A percentile compares a stretch with the other conserved stretches of the same genome.
Conservation (phyloP, 768 basidiomycete genomes). For the Boletus sp. region DNA sequence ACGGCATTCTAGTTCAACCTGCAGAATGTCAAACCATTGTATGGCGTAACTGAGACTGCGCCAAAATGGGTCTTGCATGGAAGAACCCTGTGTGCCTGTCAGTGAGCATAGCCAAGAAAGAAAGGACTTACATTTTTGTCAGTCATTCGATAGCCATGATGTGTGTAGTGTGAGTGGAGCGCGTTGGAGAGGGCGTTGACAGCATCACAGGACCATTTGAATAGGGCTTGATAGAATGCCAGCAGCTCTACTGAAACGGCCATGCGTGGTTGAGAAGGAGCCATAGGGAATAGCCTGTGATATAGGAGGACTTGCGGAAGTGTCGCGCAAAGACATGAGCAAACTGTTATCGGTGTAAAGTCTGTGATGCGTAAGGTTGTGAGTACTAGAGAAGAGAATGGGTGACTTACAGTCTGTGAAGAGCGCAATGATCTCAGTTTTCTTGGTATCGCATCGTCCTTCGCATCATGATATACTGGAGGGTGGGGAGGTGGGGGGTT, state of each 20-base stretch:
- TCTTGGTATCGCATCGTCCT: neutral
- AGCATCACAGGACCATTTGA: constrained; percentile 36
- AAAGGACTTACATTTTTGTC: neutral
- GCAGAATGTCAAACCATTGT: constrained; percentile 31
- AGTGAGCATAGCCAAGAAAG: neutral
- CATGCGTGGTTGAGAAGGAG: constrained; percentile 10
- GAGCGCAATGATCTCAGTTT: neutral
- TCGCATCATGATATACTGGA: neutral
- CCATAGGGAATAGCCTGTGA: neutral
- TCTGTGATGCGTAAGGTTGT: neutral
- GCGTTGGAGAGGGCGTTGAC: constrained; percentile 8
- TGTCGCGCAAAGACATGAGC: neutral
- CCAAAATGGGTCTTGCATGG: constrained; percentile 33
- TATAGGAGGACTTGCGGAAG: neutral
- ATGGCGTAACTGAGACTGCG: constrained; percentile 24
- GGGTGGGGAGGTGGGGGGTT: neutral
- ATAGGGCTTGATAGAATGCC: constrained; percentile 34
- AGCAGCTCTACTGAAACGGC: constrained; percentile 30
- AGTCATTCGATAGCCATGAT: constrained; percentile 14
- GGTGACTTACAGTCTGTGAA: neutral
- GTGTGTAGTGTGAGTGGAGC: neutral
- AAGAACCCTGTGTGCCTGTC: constrained; percentile 20
- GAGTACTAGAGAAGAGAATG: neutral
- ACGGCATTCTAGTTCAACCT: constrained; percentile 8
- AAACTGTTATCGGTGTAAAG: neutral